These are phyloP conservation scores for Solanum clarkiae DNA, from an alignment of 257 asterid species.

Conservation along the genomic window DNA sequence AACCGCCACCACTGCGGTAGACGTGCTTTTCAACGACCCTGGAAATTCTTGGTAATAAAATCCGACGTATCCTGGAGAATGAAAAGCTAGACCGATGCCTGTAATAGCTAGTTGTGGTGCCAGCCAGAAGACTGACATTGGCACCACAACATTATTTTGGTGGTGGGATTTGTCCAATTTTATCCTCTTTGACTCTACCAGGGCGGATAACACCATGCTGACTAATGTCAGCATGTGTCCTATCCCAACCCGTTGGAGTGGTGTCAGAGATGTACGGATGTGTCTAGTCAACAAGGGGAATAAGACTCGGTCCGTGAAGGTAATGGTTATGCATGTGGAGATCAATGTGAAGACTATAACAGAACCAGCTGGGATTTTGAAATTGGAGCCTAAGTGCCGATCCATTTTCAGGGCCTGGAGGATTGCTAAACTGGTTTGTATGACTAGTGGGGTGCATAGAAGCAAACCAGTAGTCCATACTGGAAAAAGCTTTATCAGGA, in stretches of 20 bases:
- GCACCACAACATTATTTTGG: neutral
- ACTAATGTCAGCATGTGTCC: constrained; percentile 7
- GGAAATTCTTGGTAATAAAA: constrained; percentile 21
- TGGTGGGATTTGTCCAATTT: neutral
- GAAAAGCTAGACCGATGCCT: constrained; percentile 17
- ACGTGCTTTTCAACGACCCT: constrained; percentile 8
- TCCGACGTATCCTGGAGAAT: constrained; percentile 11
- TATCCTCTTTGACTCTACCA: constrained; percentile 7
- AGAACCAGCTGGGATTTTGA: constrained; percentile 11
- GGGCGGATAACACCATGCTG: constrained; percentile 2
- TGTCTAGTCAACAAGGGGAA: neutral
- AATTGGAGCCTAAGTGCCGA: neutral
- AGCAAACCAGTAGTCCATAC: constrained; percentile 9
- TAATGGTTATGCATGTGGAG: neutral
- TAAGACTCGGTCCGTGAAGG: neutral
- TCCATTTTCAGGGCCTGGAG: constrained; percentile 14
- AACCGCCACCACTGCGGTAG: constrained; percentile 4
- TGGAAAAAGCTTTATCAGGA: constrained; percentile 3
- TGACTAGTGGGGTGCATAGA: constrained; percentile 4
- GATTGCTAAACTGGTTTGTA: constrained; percentile 2
- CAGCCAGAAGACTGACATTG: constrained; percentile 18
- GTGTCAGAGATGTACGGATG: neutral
- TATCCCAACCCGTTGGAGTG: constrained; percentile 7
- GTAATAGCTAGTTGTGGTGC: constrained; percentile 3
- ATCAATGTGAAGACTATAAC: neutral